Conservation (phyloP, 2,329 filamentous ascomycete genomes). For the Macrophomina phaseolina region DNA sequence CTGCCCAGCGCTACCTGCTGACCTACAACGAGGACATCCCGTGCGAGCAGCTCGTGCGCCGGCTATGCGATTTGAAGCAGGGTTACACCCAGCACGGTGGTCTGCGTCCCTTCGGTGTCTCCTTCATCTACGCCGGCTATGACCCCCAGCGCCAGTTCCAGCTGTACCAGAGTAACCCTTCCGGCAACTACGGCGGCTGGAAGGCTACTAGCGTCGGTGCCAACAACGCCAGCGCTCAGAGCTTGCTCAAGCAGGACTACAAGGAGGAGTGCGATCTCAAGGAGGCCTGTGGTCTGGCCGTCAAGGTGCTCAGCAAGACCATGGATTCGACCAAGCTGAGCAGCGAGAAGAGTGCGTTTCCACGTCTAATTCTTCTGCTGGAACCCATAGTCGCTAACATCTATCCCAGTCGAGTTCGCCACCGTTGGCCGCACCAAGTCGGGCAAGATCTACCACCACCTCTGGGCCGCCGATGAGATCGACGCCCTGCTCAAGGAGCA, state of each 20-base stretch:
- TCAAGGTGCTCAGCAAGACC: slow-evolving; percentile 99
- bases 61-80: slow-evolving; percentile 97
- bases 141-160: slow-evolving; percentile 97
- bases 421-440: slow-evolving; percentile 95
- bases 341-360: slow-evolving; percentile 91
- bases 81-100: slow-evolving; percentile 99
- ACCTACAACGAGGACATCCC: slow-evolving; percentile 99
- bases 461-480: slow-evolving; percentile 98
- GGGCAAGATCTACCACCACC: slow-evolving; percentile 96
- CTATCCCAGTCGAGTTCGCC: slow-evolving; percentile 83
- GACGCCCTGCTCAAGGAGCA: slow-evolving; percentile 93
- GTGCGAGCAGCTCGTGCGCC: slow-evolving; percentile 96
- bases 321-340: slow-evolving; percentile 99
- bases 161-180: slow-evolving; percentile 98
- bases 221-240: slow-evolving; percentile 97
- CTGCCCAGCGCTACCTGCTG: slow-evolving; percentile 94
- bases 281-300: slow-evolving; percentile 95
- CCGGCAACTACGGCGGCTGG: slow-evolving; percentile 98
- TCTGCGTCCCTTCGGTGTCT: slow-evolving; percentile 96
- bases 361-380: neutral
- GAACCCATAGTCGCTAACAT: neutral
- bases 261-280: slow-evolving; percentile 97
- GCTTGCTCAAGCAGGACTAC: slow-evolving; percentile 98
- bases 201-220: slow-evolving; percentile 98
- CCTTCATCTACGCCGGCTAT: slow-evolving; percentile 99